phyloP scores from a whole-genome alignment of 1,284 basidiomycete species.

The Melampsora abietis-canadensis region DNA sequence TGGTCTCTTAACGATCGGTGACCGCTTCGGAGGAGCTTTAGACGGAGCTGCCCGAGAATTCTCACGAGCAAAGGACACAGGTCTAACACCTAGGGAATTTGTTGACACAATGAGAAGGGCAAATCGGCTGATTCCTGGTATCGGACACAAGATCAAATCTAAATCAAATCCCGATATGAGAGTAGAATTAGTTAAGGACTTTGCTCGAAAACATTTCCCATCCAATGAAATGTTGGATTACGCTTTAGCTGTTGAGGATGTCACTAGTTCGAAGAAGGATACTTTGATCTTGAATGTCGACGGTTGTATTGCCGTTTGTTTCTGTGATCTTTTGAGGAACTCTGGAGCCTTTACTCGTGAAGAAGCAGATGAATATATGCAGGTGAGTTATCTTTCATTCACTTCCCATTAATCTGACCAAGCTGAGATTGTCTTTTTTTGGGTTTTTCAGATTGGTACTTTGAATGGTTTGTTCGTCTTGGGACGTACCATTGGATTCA shows the following conservation, averaged over 20 bases:
- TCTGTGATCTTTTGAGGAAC: conserved; percentile 90
- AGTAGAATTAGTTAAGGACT: conserved; percentile 97
- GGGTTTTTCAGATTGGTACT: conserved; percentile 66
- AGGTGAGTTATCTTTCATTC: conserved; percentile 55
- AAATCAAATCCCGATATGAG: conserved; percentile 83
- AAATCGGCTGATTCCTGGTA: conserved; percentile 97
- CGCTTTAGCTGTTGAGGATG: conserved; percentile 96
- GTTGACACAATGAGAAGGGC: conserved; percentile 92
- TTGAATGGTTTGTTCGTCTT: conserved; percentile 96
- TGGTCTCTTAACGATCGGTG: conserved; percentile 94
- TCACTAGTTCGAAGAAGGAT: conserved; percentile 96
- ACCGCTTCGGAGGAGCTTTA: conserved; percentile 97
- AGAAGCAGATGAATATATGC: conserved; percentile 96
- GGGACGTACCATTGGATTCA: conserved; percentile 95
- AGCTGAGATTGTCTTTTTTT: conserved; percentile 6
- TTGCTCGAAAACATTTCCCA: conserved; percentile 92
- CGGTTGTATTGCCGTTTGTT: conserved; percentile 95
- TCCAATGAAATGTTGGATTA: conserved; percentile 75
- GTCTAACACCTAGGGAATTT: conserved; percentile 92
- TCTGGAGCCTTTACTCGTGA: conserved; percentile 91
- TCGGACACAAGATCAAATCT: conserved; percentile 99
- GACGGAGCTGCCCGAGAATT: conserved; percentile 97
- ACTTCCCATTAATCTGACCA: neutral
- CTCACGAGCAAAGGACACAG: conserved; percentile 81
- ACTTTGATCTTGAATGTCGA: conserved; percentile 89